Base-by-base conservation (phyloP, 768 basidiomycete genomes). In the Tylopilus sp. region DNA sequence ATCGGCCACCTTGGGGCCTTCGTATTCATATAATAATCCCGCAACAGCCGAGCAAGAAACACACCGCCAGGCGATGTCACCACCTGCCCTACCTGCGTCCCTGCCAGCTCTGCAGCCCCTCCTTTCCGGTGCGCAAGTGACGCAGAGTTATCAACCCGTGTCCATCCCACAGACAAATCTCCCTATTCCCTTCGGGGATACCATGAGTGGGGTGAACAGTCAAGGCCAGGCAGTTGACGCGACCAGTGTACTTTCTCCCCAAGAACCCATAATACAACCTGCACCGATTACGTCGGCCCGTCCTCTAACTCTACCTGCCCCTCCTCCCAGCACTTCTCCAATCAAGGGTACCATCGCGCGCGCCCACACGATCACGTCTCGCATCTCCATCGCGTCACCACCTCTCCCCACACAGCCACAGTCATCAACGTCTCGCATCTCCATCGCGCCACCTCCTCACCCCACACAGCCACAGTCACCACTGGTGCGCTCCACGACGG, bases 341-440 rank as follows among this genome's bases (percentile, higher is more conserved):
- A 39, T 39, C 17, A 58, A 28, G 48, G 59, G 50, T 50, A 57
- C 50, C 55, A 49, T 69, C 33, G 28, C 49, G 3, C 68, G 69
- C 20, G 53, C 65, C 3, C 68, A 63, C 51, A 69, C 73, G 30
- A 44, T 65, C 42, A 62, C 64, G 6, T 49, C 61, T 10, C 57
- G 57, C 10, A 50, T 53, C 17, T 47, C 56, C 22, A 50, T 65
- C 20, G 36, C 52, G 22, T 57, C 60, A 2, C n/a, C n/a, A n/a
- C n/a, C n/a, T n/a, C n/a, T n/a, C n/a, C n/a, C n/a, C n/a, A n/a
- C n/a, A n/a, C n/a, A n/a, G n/a, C n/a, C n/a, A n/a, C n/a, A n/a
- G n/a, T n/a, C n/a, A n/a, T n/a, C n/a, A n/a, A n/a, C 64, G 6
- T 49, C 61, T 12, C 57, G 57, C 10, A 50, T 53, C n/a, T 47